These are phyloP conservation scores for Tolypocladium inflatum DNA, from an alignment of 2,329 filamentous ascomycete species.

Conservation along the genomic window DNA sequence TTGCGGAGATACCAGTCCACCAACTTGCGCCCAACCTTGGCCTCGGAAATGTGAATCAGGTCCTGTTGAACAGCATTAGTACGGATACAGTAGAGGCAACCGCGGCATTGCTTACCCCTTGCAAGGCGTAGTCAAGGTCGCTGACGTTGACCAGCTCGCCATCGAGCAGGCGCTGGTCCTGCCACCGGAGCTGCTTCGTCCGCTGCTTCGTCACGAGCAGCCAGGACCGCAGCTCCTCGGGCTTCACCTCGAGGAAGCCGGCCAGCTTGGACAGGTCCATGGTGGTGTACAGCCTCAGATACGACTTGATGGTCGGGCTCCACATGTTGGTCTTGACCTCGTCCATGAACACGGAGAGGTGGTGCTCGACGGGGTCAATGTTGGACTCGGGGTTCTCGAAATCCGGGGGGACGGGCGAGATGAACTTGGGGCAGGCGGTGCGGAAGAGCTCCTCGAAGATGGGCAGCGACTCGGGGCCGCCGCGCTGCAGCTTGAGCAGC, in stretches of 20 bases:
- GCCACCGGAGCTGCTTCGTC: constrained; percentile 92
- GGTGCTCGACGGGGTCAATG: constrained; percentile 94
- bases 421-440: constrained; percentile 98
- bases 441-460: constrained; percentile 99
- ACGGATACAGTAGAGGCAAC: constrained; percentile 11
- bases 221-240: constrained; percentile 92
- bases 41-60: constrained; percentile 96
- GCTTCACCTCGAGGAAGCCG: constrained; percentile 91
- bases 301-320: constrained; percentile 95
- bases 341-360: constrained; percentile 97
- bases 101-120: constrained; percentile 57
- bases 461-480: constrained; percentile 87
- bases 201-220: constrained; percentile 97
- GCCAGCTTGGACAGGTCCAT: constrained; percentile 99
- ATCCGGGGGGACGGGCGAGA: constrained; percentile 91
- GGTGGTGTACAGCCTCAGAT: constrained; percentile 97
- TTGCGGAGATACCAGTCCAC: constrained; percentile 99
- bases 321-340: constrained; percentile 99
- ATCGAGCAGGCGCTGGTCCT: constrained; percentile 76
- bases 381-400: constrained; percentile 96
- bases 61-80: constrained; percentile 45
- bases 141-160: constrained; percentile 89
- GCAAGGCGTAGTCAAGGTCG: constrained; percentile 94
- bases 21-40: constrained; percentile 92
- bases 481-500: constrained; percentile 91